These are phyloP conservation scores for Sapria himalayana DNA, from an alignment of 345 rosid genomes.

Conservation along the genomic window DNA sequence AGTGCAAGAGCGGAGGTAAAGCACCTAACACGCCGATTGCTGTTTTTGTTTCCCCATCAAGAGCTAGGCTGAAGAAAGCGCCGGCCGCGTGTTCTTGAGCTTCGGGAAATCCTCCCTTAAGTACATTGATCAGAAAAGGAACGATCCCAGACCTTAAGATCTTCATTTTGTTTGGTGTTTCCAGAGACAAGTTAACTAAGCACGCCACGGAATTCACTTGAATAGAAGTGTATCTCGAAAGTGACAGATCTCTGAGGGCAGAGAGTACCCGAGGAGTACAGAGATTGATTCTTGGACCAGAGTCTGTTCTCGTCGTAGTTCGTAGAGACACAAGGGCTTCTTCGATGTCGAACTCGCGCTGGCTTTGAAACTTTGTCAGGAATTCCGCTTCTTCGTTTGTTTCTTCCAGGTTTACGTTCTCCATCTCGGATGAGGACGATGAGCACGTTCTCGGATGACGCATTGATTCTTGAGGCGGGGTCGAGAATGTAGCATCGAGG, in stretches of 20 bases:
- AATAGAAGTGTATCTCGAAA: constrained; percentile 33
- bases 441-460: constrained; percentile 49
- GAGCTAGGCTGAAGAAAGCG: constrained; percentile 56
- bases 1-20: constrained; percentile 44
- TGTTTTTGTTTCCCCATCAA: constrained; percentile 57
- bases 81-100: constrained; percentile 72
- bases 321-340: constrained; percentile 35
- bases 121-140: constrained; percentile 40
- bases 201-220: constrained; percentile 63
- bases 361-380: constrained; percentile 27
- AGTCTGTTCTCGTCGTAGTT: constrained; percentile 29
- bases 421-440: constrained; percentile 25
- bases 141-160: constrained; percentile 76
- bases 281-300: constrained; percentile 23
- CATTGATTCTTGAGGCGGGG: constrained; percentile 24
- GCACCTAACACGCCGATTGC: constrained; percentile 86
- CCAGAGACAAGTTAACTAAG: constrained; percentile 56
- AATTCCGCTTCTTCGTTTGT: constrained; percentile 33
- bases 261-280: constrained; percentile 38
- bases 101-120: constrained; percentile 50
- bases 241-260: constrained; percentile 22
- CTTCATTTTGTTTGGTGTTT: constrained; percentile 44
- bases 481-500: constrained; percentile 8
- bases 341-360: constrained; percentile 29
- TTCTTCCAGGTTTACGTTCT: constrained; percentile 10